These are phyloP conservation scores for Colletotrichum cuscutae DNA, from an alignment of 2,329 filamentous ascomycete genomes.

Conservation along the genomic window DNA sequence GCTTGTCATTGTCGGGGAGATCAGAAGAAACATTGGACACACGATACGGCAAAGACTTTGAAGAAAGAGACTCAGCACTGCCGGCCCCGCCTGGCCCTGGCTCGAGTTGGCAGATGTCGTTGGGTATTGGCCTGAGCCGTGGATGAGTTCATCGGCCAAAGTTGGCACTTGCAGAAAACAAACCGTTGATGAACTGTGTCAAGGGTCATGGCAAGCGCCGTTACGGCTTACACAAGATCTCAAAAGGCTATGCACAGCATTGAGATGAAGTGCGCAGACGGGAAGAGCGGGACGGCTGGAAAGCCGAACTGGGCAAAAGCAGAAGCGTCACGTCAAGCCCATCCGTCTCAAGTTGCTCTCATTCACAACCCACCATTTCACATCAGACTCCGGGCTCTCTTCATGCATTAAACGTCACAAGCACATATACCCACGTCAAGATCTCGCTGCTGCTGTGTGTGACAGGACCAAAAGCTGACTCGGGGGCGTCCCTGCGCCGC, in stretches of 20 bases:
- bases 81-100: constrained; percentile 18
- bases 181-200: background rate
- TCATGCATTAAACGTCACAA: constrained; percentile 6
- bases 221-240: background rate
- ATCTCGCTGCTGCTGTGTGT: background rate
- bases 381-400: background rate
- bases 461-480: background rate
- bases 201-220: background rate
- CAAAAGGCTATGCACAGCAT: constrained; percentile 1
- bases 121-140: constrained; percentile 9
- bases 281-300: constrained; percentile 20
- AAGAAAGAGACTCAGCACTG: background rate
- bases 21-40: constrained; percentile 1
- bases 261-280: constrained; percentile 12
- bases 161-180: constrained; percentile 22
- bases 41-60: background rate
- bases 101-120: constrained; percentile 9
- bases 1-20: background rate
- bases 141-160: constrained; percentile 12
- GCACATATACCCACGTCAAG: background rate
- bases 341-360: constrained; percentile 14
- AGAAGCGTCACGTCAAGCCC: constrained; percentile 9
- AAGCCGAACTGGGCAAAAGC: constrained; percentile 11
- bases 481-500: background rate
- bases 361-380: background rate